Percentiles rank a stretch among this genome's conserved stretches.
These are phyloP conservation scores for Fusarium graminum DNA, from an alignment of 2,329 filamentous ascomycete genomes.

Conservation along the genomic window DNA sequence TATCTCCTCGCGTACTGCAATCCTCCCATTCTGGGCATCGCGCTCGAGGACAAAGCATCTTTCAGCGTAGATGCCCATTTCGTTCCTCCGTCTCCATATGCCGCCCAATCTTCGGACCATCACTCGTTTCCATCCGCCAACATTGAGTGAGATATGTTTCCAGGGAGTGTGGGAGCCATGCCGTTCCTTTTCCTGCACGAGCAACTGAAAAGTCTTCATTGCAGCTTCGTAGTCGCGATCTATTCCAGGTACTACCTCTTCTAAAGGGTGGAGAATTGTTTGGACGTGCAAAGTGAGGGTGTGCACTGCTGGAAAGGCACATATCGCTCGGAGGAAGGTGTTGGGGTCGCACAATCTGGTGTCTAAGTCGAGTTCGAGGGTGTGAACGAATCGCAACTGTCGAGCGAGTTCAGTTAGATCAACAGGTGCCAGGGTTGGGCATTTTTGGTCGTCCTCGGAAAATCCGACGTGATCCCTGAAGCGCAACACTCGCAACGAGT, in stretches of 20 bases:
- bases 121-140: slow-evolving; percentile 62
- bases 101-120: slow-evolving; percentile 60
- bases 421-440: slow-evolving; percentile 57
- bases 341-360: slow-evolving; percentile 52
- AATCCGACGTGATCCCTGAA: slow-evolving; percentile 63
- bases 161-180: slow-evolving; percentile 47
- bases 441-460: slow-evolving; percentile 56
- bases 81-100: slow-evolving; percentile 58
- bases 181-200: slow-evolving; percentile 51
- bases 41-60: slow-evolving; percentile 60
- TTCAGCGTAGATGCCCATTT: slow-evolving; percentile 61
- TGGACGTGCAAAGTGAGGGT: slow-evolving; percentile 61
- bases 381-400: slow-evolving; percentile 52
- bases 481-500: slow-evolving; percentile 55
- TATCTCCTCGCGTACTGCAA: slow-evolving; percentile 48
- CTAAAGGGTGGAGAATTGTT: slow-evolving; percentile 56
- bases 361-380: slow-evolving; percentile 64
- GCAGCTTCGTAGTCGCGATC: slow-evolving; percentile 57
- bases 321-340: slow-evolving; percentile 56
- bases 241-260: slow-evolving; percentile 43
- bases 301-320: slow-evolving; percentile 56
- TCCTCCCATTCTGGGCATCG: slow-evolving; percentile 33
- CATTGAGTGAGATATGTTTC: slow-evolving; percentile 60
- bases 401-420: slow-evolving; percentile 54
- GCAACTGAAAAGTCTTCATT: slow-evolving; percentile 51